These are phyloP conservation scores for Phytophthora pistaciae DNA, from an alignment of 352 stramenopile species.

Conservation along the genomic window DNA sequence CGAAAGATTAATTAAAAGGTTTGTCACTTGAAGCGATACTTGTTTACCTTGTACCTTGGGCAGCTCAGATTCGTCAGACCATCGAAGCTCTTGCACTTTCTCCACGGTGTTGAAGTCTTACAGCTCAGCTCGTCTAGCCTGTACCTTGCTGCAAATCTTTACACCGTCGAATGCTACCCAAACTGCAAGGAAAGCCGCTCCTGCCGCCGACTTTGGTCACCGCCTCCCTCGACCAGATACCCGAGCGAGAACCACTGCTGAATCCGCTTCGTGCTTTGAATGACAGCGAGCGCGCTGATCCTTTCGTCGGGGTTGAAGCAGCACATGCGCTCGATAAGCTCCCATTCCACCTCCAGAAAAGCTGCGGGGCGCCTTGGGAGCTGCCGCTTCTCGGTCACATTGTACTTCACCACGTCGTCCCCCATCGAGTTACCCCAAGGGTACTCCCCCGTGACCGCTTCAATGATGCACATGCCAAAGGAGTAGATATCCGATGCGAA, in stretches of 20 bases:
- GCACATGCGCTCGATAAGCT: conserved; percentile 19
- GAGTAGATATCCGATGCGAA: conserved; percentile 29
- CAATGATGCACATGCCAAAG: conserved; percentile 27
- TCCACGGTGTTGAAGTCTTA: conserved; percentile 8
- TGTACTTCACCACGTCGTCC: conserved; percentile 5
- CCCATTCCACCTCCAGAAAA: conserved; percentile 25
- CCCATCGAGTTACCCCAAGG: conserved; percentile 17
- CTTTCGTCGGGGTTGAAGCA: conserved; percentile 6
- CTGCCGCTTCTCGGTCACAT: conserved; percentile 3
- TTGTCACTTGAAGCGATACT: background rate
- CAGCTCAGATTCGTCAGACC: background rate
- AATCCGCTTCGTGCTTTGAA: background rate
- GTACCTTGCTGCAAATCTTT: conserved; percentile 26
- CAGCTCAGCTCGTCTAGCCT: background rate
- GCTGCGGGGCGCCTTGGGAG: background rate
- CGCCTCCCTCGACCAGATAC: background rate
- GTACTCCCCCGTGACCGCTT: conserved; percentile 13
- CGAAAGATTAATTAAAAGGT: conserved; percentile 5
- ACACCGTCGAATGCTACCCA: background rate
- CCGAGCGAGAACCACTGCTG: background rate
- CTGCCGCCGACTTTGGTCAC: background rate
- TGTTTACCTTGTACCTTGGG: background rate
- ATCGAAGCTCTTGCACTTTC: conserved; percentile 5
- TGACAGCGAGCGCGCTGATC: conserved; percentile 6
- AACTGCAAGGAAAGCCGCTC: background rate